Conservation (phyloP, 2,329 filamentous ascomycete species). For the Xylariaceae sp. region DNA sequence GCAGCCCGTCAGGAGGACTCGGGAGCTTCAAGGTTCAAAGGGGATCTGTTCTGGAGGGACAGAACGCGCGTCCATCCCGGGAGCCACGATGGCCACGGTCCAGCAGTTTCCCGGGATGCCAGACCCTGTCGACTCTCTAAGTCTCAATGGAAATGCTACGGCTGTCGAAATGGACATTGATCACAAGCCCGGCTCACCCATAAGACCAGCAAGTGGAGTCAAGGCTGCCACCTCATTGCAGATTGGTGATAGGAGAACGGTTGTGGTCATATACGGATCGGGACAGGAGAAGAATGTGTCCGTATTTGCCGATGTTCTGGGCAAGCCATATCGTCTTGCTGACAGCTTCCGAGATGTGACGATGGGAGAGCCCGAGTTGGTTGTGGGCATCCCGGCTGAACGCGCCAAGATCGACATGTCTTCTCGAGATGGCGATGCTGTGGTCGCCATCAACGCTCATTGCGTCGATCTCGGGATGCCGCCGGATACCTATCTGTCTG, state of each 20-base stretch:
- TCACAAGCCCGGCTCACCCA: constrained; percentile 11
- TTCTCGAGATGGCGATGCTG: constrained; percentile 47
- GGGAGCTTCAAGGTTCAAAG: too few species aligned
- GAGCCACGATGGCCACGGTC: constrained; percentile 29
- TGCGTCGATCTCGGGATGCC: constrained; percentile 65
- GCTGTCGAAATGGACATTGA: constrained; percentile 19
- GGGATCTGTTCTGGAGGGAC: too few species aligned
- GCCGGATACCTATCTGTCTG: constrained; percentile 57
- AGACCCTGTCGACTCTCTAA: constrained; percentile 38
- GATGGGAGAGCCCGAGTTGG: constrained; percentile 50
- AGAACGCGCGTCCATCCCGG: neutral
- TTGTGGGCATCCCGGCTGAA: constrained; percentile 57
- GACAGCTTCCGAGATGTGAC: constrained; percentile 46
- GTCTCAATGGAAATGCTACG: constrained; percentile 21
- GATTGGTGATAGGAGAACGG: constrained; percentile 49
- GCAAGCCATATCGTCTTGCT: constrained; percentile 60
- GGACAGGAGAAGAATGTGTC: constrained; percentile 69
- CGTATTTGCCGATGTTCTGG: constrained; percentile 70
- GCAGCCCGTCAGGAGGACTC: too few species aligned
- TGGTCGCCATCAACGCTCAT: constrained; percentile 69
- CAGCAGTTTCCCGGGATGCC: constrained; percentile 42
- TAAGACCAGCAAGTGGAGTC: constrained; percentile 22
- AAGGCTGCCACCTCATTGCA: constrained; percentile 39
- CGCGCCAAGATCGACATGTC: constrained; percentile 51
- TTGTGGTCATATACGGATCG: constrained; percentile 60